phyloP scores from a whole-genome alignment of 768 basidiomycete genomes.

The Russula olivacea region DNA sequence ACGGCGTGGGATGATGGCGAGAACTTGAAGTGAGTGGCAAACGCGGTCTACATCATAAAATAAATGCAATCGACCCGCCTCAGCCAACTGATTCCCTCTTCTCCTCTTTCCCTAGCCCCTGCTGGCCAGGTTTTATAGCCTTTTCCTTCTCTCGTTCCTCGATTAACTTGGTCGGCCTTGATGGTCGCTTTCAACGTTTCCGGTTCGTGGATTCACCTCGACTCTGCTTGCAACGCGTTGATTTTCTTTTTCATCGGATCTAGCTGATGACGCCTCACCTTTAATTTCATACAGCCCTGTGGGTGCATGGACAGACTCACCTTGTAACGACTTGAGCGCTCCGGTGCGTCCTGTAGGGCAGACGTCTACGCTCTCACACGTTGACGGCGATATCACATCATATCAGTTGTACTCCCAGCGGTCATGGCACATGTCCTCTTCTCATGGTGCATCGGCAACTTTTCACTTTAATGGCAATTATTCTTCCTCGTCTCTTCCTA shows the following conservation, averaged over 20 bases:
- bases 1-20: neutral
- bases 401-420: slow-evolving; percentile 41
- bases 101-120: slow-evolving; percentile 1
- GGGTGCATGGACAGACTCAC: slow-evolving; percentile 46
- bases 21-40: neutral
- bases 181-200: slow-evolving; percentile 45
- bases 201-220: slow-evolving; percentile 30
- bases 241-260: neutral
- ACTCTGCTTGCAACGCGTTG: neutral
- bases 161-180: slow-evolving; percentile 32
- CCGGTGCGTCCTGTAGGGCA: slow-evolving; percentile 23
- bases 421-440: slow-evolving; percentile 42
- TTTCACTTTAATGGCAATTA: slow-evolving; percentile 43
- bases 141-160: neutral
- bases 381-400: slow-evolving; percentile 7
- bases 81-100: neutral
- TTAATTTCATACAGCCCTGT: slow-evolving; percentile 46
- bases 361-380: neutral
- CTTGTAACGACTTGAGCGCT: slow-evolving; percentile 38
- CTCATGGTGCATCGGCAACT: slow-evolving; percentile 44
- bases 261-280: slow-evolving; percentile 55
- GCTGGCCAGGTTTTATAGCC: slow-evolving; percentile 12
- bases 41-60: neutral
- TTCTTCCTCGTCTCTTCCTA: neutral
- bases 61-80: neutral